Evolutionary conservation across 1,284 basidiomycete genomes (phyloP).

Genomic region (Cryptococcus hybrid): DNA sequence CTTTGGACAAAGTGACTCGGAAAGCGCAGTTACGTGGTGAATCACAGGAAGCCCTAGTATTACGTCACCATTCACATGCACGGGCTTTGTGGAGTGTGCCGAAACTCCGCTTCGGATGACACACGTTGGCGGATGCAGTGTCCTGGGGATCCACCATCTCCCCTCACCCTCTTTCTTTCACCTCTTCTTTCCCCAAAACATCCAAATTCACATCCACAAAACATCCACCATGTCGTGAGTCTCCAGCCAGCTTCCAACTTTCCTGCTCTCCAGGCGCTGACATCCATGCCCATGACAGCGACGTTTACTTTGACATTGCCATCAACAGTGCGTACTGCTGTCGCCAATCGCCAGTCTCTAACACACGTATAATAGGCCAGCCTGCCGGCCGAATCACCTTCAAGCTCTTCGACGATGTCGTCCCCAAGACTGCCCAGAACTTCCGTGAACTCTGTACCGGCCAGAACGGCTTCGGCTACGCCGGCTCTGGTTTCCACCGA

Average conservation of each 20-base stretch:
- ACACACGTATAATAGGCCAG: constrained; percentile 33
- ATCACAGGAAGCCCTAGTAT: no score
- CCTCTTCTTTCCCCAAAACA: neutral
- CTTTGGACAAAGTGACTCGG: no score
- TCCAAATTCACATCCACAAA: neutral
- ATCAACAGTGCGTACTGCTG: constrained; percentile 59
- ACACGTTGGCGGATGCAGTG: no score
- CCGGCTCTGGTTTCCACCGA: constrained; percentile 83
- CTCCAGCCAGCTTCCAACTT: neutral
- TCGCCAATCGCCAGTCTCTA: neutral
- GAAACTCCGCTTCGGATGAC: no score
- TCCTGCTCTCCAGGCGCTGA: neutral
- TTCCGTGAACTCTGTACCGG: constrained; percentile 93
- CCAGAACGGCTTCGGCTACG: constrained; percentile 66
- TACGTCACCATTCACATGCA: no score
- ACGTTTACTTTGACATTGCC: constrained; percentile 73
- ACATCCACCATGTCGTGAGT: constrained; percentile 42
- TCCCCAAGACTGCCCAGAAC: constrained; percentile 73
- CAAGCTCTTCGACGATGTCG: constrained; percentile 61
- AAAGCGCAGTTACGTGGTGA: no score
- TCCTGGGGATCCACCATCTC: no score
- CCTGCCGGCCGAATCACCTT: constrained; percentile 69
- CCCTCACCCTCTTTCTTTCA: neutral
- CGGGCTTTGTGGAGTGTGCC: no score
- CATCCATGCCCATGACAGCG: constrained; percentile 12